These are phyloP conservation scores for Straminergon stramineum DNA, from an alignment of 225 moss, liverwort and hornwort species.

Conservation along the genomic window DNA sequence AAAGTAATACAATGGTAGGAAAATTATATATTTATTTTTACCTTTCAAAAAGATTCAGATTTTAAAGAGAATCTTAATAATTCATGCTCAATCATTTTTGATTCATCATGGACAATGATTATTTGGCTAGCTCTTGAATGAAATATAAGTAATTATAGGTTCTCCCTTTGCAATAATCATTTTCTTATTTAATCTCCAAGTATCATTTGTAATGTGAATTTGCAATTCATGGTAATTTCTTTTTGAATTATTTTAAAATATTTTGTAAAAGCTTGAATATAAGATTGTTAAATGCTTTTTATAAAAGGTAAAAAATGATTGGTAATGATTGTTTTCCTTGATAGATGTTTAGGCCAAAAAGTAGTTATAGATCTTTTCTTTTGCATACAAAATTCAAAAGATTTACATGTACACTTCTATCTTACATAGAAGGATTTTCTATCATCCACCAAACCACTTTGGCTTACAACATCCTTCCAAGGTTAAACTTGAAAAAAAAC, in stretches of 20 bases:
- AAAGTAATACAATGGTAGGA: neutral
- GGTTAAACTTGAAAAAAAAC: neutral
- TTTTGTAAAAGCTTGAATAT: neutral
- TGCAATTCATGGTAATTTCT: neutral
- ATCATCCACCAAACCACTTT: neutral
- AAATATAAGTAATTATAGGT: neutral
- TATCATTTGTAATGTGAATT: neutral
- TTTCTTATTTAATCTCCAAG: neutral
- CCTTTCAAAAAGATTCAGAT: no score
- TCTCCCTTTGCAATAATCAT: neutral
- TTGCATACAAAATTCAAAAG: neutral
- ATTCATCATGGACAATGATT: neutral
- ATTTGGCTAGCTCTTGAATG: no score
- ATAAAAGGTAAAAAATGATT: no score
- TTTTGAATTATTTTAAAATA: neutral
- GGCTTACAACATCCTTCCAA: rapidly evolving
- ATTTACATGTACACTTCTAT: neutral
- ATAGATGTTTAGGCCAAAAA: no score
- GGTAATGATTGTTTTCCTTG: neutral
- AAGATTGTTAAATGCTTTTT: neutral
- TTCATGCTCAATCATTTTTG: no score
- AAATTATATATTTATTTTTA: neutral
- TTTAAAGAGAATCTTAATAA: neutral
- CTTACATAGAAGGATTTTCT: neutral
- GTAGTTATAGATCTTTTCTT: neutral